These are phyloP conservation scores for Ascomycota sp. DNA, from an alignment of 2,329 filamentous ascomycete species.

Conservation along the genomic window DNA sequence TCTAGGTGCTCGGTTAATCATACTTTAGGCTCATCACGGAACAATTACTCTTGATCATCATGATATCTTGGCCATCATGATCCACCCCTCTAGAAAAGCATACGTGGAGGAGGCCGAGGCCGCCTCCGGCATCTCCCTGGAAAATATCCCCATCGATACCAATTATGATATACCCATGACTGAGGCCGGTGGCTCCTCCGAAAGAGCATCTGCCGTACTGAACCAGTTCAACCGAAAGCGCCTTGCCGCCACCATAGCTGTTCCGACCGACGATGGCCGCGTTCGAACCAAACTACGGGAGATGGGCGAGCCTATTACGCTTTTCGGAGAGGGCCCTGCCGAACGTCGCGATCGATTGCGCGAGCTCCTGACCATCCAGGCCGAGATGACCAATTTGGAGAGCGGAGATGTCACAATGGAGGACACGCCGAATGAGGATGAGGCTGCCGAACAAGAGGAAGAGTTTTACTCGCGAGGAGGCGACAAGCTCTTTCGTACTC, in stretches of 20 bases:
- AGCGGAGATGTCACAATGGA: constrained; percentile 40
- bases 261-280: constrained; percentile 81
- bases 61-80: constrained; percentile 21
- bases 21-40: too few relatives aligned
- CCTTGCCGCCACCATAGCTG: constrained; percentile 68
- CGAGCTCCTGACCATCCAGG: constrained; percentile 55
- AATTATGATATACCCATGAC: constrained; percentile 63
- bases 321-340: constrained; percentile 77
- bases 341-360: constrained; percentile 76
- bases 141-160: constrained; percentile 43
- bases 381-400: constrained; percentile 37
- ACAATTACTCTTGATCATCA: too few relatives aligned
- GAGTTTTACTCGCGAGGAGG: constrained; percentile 88
- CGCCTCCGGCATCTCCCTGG: constrained; percentile 27
- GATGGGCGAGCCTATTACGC: constrained; percentile 78
- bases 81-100: constrained; percentile 80
- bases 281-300: constrained; percentile 67
- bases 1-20: neutral
- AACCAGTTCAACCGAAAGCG: constrained; percentile 83
- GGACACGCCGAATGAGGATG: constrained; percentile 37
- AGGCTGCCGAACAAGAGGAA: constrained; percentile 59
- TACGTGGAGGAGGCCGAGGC: constrained; percentile 72
- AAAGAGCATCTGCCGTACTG: constrained; percentile 69
- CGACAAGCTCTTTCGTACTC: constrained; percentile 50
- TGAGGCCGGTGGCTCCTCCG: constrained; percentile 46